phyloP scores from a whole-genome alignment of 495 filamentous ascomycete genomes.

The Chlorociboria aeruginascens region DNA sequence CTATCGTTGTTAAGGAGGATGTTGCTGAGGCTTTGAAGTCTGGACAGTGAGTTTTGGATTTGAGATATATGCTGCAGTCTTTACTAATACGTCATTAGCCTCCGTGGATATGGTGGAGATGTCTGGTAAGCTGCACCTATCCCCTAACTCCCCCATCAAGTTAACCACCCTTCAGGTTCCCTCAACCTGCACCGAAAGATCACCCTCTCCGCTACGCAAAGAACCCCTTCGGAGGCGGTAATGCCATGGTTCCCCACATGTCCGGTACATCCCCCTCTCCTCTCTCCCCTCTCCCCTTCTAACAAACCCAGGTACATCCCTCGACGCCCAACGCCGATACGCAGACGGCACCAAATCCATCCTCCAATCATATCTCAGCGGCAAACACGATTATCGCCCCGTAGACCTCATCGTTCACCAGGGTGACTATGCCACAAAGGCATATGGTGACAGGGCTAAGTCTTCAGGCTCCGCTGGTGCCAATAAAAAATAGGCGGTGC shows the following conservation, averaged over 20 bases:
- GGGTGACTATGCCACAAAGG: slow-evolving; percentile 92
- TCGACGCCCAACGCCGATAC: slow-evolving; percentile 95
- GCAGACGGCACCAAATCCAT: slow-evolving; percentile 82
- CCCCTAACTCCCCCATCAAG: no score
- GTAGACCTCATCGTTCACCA: slow-evolving; percentile 87
- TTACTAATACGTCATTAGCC: slow-evolving; percentile 19
- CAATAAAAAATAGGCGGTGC: slow-evolving; percentile 5
- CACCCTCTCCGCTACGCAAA: slow-evolving; percentile 87
- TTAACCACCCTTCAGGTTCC: slow-evolving; percentile 24
- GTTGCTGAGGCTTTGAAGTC: slow-evolving; percentile 87
- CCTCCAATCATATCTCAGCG: slow-evolving; percentile 79
- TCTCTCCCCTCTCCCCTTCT: no score
- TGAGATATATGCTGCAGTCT: no score
- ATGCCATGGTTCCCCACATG: slow-evolving; percentile 98
- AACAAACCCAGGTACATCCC: slow-evolving; percentile 44
- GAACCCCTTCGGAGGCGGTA: slow-evolving; percentile 92
- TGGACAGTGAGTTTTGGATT: slow-evolving; percentile 41
- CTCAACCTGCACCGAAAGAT: slow-evolving; percentile 87
- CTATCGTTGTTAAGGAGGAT: slow-evolving; percentile 99
- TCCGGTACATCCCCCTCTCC: slow-evolving; percentile 29
- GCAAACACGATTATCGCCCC: slow-evolving; percentile 72
- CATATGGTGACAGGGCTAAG: slow-evolving; percentile 74
- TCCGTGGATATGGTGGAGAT: slow-evolving; percentile 93
- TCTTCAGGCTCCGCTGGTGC: background rate
- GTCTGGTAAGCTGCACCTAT: slow-evolving; percentile 33